Conservation (phyloP, 306 rosid species). For the Ormosia emarginata region DNA sequence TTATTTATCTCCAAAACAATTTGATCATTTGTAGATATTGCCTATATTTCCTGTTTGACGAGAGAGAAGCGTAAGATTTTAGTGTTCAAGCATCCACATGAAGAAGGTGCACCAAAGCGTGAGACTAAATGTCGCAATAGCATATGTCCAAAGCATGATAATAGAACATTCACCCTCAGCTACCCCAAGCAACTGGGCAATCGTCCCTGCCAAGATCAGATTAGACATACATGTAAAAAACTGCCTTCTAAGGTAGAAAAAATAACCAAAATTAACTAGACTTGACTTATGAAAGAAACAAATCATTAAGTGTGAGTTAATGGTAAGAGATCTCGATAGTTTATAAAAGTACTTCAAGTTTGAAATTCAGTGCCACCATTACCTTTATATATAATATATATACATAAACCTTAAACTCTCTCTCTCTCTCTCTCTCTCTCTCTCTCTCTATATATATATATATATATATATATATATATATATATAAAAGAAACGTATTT, state of each 20-base stretch:
- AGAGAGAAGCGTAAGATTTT: background rate
- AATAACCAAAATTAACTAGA: background rate
- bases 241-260: background rate
- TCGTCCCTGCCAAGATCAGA: background rate
- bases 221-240: background rate
- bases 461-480: no score
- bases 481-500: no score
- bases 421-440: no score
- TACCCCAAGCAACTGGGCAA: background rate
- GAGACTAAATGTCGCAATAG: conserved; percentile 4
- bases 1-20: background rate
- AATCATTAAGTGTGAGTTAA: background rate
- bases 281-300: background rate
- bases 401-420: no score
- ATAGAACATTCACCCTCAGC: conserved; percentile 16
- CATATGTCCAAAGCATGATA: conserved; percentile 19
- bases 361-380: no score
- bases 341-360: no score
- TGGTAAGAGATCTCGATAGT: background rate
- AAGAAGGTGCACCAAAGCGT: conserved; percentile 20
- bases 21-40: background rate
- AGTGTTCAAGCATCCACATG: background rate
- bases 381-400: no score
- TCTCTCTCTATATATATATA: no score
- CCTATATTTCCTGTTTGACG: background rate